These are phyloP conservation scores for Schizopora paradoxa DNA, from an alignment of 1,284 basidiomycete genomes.

Conservation along the genomic window DNA sequence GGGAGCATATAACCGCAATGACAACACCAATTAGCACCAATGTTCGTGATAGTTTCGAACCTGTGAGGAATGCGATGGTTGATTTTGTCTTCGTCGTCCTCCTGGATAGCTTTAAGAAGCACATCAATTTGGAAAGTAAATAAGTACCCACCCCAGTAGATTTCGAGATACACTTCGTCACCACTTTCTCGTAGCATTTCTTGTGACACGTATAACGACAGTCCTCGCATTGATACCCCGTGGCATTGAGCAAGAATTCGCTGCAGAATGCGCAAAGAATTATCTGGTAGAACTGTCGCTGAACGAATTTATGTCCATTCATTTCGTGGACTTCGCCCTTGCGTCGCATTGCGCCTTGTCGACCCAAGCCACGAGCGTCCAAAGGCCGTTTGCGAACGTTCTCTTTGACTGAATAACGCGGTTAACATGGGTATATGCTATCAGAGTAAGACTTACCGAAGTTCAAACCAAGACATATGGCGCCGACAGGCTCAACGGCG, in stretches of 20 bases:
- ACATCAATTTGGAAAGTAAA: slow-evolving; percentile 7
- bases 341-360: slow-evolving; percentile 95
- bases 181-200: slow-evolving; percentile 98
- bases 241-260: slow-evolving; percentile 95
- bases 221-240: slow-evolving; percentile 98
- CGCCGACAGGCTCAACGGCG: slow-evolving; percentile 96
- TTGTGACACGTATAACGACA: slow-evolving; percentile 99
- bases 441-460: slow-evolving; percentile 61
- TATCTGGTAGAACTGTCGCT: slow-evolving; percentile 97
- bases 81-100: slow-evolving; percentile 97
- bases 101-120: slow-evolving; percentile 39
- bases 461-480: slow-evolving; percentile 79
- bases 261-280: slow-evolving; percentile 98
- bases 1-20: slow-evolving; percentile 99
- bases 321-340: slow-evolving; percentile 99
- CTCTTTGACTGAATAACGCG: slow-evolving; percentile 73
- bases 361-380: slow-evolving; percentile 89
- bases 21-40: slow-evolving; percentile 99
- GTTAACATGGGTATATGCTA: slow-evolving; percentile 19
- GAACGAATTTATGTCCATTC: slow-evolving; percentile 99
- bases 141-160: slow-evolving; percentile 75
- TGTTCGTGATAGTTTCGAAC: slow-evolving; percentile 95
- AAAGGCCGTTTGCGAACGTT: slow-evolving; percentile 92
- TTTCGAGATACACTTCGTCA: slow-evolving; percentile 99
- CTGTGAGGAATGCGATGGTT: slow-evolving; percentile 99